Conservation (phyloP, 2,329 filamentous ascomycete genomes). For the Hyphodiscus sp. region DNA sequence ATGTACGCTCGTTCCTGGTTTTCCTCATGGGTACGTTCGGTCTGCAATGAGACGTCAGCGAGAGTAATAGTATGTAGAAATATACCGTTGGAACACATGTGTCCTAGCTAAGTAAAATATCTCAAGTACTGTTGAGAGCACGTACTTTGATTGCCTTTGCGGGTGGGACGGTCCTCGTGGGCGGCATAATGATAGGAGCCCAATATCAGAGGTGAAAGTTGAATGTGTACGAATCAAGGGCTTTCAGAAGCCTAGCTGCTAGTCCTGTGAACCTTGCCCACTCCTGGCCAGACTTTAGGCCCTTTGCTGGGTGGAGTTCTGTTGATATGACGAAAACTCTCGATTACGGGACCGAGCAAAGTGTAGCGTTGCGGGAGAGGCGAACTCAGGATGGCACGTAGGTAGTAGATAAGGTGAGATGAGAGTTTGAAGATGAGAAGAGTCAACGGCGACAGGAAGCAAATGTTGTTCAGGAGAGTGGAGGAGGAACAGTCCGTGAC, state of each 20-base stretch:
- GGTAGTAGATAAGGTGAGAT: not conserved
- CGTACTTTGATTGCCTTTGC: not conserved
- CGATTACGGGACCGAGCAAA: not conserved
- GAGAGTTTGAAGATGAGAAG: not conserved
- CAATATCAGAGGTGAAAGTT: not conserved
- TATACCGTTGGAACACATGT: too few relatives aligned
- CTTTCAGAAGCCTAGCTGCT: too few relatives aligned
- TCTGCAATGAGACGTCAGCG: constrained; percentile 37
- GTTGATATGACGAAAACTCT: not conserved
- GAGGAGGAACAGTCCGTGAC: too few relatives aligned
- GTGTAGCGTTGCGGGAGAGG: not conserved
- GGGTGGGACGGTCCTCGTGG: not conserved
- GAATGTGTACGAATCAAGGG: too few relatives aligned
- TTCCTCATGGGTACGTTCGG: constrained; percentile 70
- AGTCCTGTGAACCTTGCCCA: too few relatives aligned
- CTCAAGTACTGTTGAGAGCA: not conserved
- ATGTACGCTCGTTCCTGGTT: constrained; percentile 88
- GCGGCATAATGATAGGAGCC: not conserved
- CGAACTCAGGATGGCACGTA: not conserved
- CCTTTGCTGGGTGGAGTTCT: not conserved
- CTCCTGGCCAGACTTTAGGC: too few relatives aligned
- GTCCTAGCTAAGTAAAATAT: too few relatives aligned
- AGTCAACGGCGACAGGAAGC: too few relatives aligned
- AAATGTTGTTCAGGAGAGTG: too few relatives aligned
- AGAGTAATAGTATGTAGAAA: too few relatives aligned